Conservation (phyloP, 106 monocot species). For the Apostasia ramifera region DNA sequence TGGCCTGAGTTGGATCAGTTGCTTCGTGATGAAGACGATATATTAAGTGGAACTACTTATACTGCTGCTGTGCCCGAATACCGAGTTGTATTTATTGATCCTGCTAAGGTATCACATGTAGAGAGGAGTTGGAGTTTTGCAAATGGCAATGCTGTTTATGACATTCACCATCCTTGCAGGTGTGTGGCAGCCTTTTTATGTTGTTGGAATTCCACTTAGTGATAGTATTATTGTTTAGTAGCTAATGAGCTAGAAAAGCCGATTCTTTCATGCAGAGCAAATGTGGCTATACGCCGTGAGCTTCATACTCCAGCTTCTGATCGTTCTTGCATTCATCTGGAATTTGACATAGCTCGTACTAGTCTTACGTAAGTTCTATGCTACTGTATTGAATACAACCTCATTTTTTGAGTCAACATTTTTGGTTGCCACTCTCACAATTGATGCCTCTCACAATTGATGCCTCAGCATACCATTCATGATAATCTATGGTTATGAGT, state of each 20-base stretch:
- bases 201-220: too few relatives aligned
- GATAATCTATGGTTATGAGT: too few relatives aligned
- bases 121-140: conserved; percentile 36
- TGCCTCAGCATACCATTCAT: too few relatives aligned
- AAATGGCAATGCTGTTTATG: conserved; percentile 54
- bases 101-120: conserved; percentile 11
- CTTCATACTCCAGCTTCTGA: conserved; percentile 85
- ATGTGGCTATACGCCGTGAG: conserved; percentile 71
- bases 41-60: conserved; percentile 28
- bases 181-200: background rate
- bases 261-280: conserved; percentile 30
- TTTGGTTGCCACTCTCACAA: background rate
- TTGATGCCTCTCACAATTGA: too few relatives aligned
- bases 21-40: conserved; percentile 52
- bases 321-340: conserved; percentile 91
- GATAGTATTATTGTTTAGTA: too few relatives aligned
- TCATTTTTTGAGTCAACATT: background rate
- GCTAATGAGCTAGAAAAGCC: background rate
- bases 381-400: too few relatives aligned
- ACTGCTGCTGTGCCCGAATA: conserved; percentile 66
- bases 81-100: conserved; percentile 40
- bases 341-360: conserved; percentile 82
- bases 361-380: conserved; percentile 50
- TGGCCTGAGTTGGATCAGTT: conserved; percentile 69
- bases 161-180: conserved; percentile 79